Conservation (phyloP, 2,329 filamentous ascomycete genomes). For the Xylaria sp. region DNA sequence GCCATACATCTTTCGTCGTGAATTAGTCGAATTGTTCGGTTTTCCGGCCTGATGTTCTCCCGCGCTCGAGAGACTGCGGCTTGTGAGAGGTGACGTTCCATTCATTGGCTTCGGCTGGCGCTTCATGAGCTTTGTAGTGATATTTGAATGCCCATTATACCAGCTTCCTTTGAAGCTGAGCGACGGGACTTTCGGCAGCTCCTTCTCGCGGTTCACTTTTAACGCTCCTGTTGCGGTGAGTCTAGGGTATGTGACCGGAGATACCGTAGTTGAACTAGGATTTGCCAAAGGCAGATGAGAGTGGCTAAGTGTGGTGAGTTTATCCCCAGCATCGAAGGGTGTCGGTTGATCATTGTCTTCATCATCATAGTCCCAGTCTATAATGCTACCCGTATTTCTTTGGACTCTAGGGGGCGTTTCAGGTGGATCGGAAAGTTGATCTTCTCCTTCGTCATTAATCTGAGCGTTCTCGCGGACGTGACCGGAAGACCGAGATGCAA, state of each 20-base stretch:
- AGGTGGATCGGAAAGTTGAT: constrained; percentile 2
- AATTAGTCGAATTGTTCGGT: constrained; percentile 18
- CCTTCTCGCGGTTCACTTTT: constrained; percentile 28
- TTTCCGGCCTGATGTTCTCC: constrained; percentile 40
- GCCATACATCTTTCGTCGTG: constrained; percentile 30
- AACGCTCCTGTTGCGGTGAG: constrained; percentile 7
- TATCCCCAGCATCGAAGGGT: constrained; percentile 32
- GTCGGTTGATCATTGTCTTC: constrained; percentile 23
- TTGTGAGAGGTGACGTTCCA: constrained; percentile 29
- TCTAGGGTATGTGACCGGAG: constrained; percentile 2
- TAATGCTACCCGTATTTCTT: neutral
- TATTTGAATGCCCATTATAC: constrained; percentile 21
- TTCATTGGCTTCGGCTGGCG: constrained; percentile 32
- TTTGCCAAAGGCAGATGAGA: neutral
- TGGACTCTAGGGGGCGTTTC: constrained; percentile 8
- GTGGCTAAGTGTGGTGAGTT: neutral
- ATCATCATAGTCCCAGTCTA: neutral
- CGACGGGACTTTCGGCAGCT: constrained; percentile 39
- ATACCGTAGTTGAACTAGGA: neutral
- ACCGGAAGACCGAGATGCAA: constrained; percentile 44
- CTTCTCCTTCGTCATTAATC: constrained; percentile 56
- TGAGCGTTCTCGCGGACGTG: constrained; percentile 64
- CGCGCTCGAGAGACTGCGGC: constrained; percentile 33
- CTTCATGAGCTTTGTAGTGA: constrained; percentile 37
- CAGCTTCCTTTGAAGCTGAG: constrained; percentile 36